Conservation (phyloP, 345 rosid genomes). For the Mallotus nudiflorus region DNA sequence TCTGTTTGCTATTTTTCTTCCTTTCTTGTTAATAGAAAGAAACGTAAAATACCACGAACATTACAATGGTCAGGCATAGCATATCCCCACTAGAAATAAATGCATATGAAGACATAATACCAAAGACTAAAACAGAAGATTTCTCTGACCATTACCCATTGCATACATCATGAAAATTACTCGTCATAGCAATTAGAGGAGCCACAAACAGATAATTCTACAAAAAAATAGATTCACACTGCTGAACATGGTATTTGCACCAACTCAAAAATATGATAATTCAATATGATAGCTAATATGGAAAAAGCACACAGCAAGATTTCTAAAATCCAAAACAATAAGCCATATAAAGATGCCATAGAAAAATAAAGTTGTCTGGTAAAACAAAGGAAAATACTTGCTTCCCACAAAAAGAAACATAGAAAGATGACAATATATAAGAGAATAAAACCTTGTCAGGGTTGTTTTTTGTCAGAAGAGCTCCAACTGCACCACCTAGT, state of each 20-base stretch:
- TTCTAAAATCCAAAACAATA: neutral
- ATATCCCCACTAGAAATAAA: neutral
- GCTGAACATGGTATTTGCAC: too few relatives aligned
- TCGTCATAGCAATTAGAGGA: neutral
- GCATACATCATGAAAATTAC: neutral
- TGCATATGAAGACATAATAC: neutral
- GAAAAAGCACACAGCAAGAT: neutral
- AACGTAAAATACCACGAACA: neutral
- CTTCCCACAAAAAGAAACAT: neutral
- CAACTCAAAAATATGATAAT: neutral
- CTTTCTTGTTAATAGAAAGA: neutral
- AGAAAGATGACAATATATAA: neutral
- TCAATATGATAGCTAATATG: neutral
- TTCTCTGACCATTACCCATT: neutral
- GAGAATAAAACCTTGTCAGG: slow-evolving; percentile 69
- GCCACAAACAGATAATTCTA: neutral
- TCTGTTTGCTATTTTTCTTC: neutral
- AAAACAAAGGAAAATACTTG: neutral
- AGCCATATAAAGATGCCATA: neutral
- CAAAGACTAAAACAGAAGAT: neutral
- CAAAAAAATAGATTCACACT: neutral
- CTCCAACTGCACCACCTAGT: slow-evolving; percentile 98
- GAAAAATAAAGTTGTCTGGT: neutral
- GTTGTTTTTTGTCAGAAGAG: slow-evolving; percentile 83
- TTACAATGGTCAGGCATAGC: neutral